phyloP scores from a whole-genome alignment of 768 basidiomycete genomes.

The Tylopilus rubrobrunneus region DNA sequence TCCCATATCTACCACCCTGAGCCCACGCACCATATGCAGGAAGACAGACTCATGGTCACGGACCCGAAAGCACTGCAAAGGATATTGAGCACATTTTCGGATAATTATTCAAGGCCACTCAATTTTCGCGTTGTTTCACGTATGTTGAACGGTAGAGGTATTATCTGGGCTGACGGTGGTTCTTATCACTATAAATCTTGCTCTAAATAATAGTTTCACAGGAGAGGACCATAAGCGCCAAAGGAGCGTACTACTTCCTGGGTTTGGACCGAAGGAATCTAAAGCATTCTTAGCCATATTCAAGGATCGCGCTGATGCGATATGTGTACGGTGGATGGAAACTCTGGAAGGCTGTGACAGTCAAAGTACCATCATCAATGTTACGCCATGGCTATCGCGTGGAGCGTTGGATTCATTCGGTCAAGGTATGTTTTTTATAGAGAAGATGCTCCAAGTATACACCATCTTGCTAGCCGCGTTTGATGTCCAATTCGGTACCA shows the following conservation, averaged over 20 bases:
- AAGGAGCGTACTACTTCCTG: slow-evolving; percentile 50
- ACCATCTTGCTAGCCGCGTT: slow-evolving; percentile 36
- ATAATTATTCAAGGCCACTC: slow-evolving; percentile 38
- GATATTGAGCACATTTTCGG: slow-evolving; percentile 39
- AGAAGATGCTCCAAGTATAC: too few species aligned
- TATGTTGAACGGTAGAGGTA: slow-evolving; percentile 28
- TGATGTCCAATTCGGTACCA: slow-evolving; percentile 28
- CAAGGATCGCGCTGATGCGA: slow-evolving; percentile 29
- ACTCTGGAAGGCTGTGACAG: neutral
- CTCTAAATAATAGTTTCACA: slow-evolving; percentile 2
- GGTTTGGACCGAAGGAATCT: slow-evolving; percentile 48
- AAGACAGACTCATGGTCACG: slow-evolving; percentile 41
- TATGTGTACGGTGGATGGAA: slow-evolving; percentile 20
- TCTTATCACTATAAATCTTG: slow-evolving; percentile 3
- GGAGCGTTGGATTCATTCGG: slow-evolving; percentile 48
- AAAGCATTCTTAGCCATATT: slow-evolving; percentile 50
- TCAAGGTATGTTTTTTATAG: slow-evolving; percentile 29
- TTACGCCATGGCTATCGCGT: slow-evolving; percentile 32
- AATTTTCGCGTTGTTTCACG: slow-evolving; percentile 15
- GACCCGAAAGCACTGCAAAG: slow-evolving; percentile 42
- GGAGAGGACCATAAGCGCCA: slow-evolving; percentile 48
- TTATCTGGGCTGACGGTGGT: slow-evolving; percentile 39
- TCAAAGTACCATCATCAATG: slow-evolving; percentile 12
- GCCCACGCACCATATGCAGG: slow-evolving; percentile 23
- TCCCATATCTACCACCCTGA: neutral